Evolutionary conservation across 371 early-diverging fungal species (phyloP).

Genomic region (Entomophthora muscae): DNA sequence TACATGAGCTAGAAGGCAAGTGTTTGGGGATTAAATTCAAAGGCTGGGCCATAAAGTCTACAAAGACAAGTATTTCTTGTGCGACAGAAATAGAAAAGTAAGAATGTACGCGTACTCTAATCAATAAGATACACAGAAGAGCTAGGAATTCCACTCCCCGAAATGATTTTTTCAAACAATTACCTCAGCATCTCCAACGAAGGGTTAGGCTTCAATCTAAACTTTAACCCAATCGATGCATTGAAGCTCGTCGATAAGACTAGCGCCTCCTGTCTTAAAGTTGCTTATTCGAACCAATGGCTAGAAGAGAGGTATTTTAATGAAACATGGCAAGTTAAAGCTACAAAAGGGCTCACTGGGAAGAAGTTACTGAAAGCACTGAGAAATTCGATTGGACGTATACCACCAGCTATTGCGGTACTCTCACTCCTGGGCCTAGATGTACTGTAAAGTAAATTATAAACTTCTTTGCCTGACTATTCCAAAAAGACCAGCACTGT

Average conservation of each 20-base stretch:
- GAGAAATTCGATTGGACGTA: constrained; percentile 95
- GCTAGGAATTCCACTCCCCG: constrained; percentile 65
- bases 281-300: constrained; percentile 74
- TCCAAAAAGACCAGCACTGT: constrained; percentile 16
- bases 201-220: constrained; percentile 22
- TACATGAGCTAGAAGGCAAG: background rate
- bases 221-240: constrained; percentile 56
- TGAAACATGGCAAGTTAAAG: background rate
- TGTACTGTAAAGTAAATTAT: background rate
- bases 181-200: constrained; percentile 25
- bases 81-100: background rate
- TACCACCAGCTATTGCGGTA: constrained; percentile 58
- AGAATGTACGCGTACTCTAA: background rate
- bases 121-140: constrained; percentile 10
- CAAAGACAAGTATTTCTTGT: constrained; percentile 2
- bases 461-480: background rate
- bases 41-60: background rate
- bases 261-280: constrained; percentile 16
- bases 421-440: constrained; percentile 11
- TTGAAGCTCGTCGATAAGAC: constrained; percentile 38
- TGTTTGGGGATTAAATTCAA: background rate
- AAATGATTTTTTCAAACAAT: constrained; percentile 89
- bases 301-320: constrained; percentile 39
- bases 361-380: constrained; percentile 56
- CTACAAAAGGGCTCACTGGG: constrained; percentile 27